Conservation (phyloP, 768 basidiomycete species). For the Tricholoma sp. region DNA sequence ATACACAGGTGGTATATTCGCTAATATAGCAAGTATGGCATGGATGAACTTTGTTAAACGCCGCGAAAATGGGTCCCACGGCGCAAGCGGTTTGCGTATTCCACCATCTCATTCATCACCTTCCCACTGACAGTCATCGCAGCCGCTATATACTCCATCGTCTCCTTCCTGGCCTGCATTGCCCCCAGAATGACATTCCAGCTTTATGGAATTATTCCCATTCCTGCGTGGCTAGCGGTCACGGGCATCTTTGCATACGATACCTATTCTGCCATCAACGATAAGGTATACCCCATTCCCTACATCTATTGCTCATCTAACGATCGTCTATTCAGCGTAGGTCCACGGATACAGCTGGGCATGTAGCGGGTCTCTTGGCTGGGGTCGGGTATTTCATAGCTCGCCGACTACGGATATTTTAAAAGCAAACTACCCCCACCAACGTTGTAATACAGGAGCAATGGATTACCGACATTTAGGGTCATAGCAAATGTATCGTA, state of each 20-base stretch:
- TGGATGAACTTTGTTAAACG: constrained; percentile 41
- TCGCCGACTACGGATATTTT: constrained; percentile 32
- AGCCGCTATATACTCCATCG: constrained; percentile 69
- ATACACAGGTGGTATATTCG: constrained; percentile 52
- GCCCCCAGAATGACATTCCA: constrained; percentile 62
- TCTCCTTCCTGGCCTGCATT: constrained; percentile 69
- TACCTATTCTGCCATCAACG: constrained; percentile 37
- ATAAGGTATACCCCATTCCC: constrained; percentile 27
- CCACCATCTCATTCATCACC: neutral
- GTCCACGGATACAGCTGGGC: constrained; percentile 56
- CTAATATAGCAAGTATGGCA: constrained; percentile 44
- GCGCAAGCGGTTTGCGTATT: constrained; percentile 66
- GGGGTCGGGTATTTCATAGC: constrained; percentile 53
- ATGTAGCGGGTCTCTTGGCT: constrained; percentile 61
- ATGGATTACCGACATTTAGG: constrained; percentile 4
- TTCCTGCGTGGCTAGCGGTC: constrained; percentile 75
- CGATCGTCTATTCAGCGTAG: constrained; percentile 33
- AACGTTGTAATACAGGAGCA: neutral
- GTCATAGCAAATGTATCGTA: neutral
- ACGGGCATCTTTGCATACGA: constrained; percentile 64
- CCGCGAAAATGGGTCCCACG: constrained; percentile 41
- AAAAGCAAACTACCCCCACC: neutral
- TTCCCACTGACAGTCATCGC: neutral
- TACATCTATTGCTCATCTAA: neutral
- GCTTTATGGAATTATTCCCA: constrained; percentile 71